Base-by-base conservation (phyloP, 2,329 filamentous ascomycete genomes). In the Thermothelomyces thermophilus region DNA sequence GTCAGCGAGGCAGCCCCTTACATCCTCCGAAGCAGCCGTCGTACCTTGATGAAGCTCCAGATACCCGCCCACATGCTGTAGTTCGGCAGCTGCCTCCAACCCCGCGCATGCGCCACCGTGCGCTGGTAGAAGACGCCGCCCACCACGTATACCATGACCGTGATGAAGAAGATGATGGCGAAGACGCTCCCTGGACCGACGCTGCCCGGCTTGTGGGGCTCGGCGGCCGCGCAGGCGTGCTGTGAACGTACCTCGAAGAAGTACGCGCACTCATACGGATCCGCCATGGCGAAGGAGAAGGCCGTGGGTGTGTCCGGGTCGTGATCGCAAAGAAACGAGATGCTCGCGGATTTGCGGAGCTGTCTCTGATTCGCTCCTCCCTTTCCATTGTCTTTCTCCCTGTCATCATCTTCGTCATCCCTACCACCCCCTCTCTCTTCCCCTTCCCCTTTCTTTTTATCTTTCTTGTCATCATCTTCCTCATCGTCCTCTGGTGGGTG, bases 111-210 rank as follows among this genome's bases (percentile, higher is more conserved):
- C 69, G 90, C 85, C 51, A 98, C 90, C 28, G 89, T 94, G 52
- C 93, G 82, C 68, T 96, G 91, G 73, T 97, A 98, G 56, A 95
- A 90, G 60, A 95, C 86, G 62, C 93, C 93, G 59, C 93, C 93
- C 33, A 94, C 78, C 48, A 95, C 73, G 68, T 98, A 98, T 19
- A 93, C 93, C 9, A 91, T 71, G 33, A 96, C 76, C 9, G 90
- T 87, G 52, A 82, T 77, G 52, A 76, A 73, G 58, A 81, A 79
- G 65, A 98, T 97, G 56, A 97, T 85, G 53, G 87, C 86, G 64
- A 98, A 98, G 11, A 98, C 68, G 73, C 89, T 70, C 65, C 86
- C 62, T 68, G 93, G 71, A 63, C 87, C 68, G 74, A 84, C 71
- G 68, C 83, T 72, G 73, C 90, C 69, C 70, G 87, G 75, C 65